Evolutionary conservation across 306 rosid species (phyloP), one percentile per base, ranked within the genome.

Genomic region (Styphnolobium japonicum): DNA sequence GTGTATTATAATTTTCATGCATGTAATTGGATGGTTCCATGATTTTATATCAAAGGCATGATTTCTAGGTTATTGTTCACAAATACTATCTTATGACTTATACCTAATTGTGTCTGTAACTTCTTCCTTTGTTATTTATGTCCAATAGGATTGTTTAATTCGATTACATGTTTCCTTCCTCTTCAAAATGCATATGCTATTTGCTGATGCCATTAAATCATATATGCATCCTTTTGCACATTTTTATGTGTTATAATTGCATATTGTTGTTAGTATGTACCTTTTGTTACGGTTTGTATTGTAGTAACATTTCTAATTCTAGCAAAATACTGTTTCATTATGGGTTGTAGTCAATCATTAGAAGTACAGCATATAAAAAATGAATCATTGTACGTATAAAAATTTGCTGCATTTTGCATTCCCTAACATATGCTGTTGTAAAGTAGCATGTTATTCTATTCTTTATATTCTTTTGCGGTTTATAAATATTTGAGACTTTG

Each of bases 221-320:
- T 39, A 23, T 18, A 69, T 29, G 18, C 29, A 48, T 48, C 57
- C 40, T 18, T 19, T 73, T 45, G 65, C 39, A 15, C 46, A 42
- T 33, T 40, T 45, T 71, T 63, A 48, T 68, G 45, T 27, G 74
- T 25, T 46, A 45, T 61, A 42, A 21, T 67, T 31, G 57, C 57
- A 31, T 66, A 27, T 34, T 52, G 4, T 58, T 56, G 52, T 55
- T 73, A 64, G 56, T 73, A 19, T 62, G 42, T 4, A 23, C 37
- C 4, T 7, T 10, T 69, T 58, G 71, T 63, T 45, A 55, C 71
- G 71, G 40, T 46, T 65, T 75, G 46, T 77, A 11, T 18, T 36
- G 18, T n/a, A 23, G n/a, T 71, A 7, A 19, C 61, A 40, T 67
- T 62, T 76, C 40, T 49, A 51, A 15, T 62, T 83, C 39, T 73